Evolutionary conservation across 768 basidiomycete species (phyloP).

Genomic region (Thelephora ganbajun): DNA sequence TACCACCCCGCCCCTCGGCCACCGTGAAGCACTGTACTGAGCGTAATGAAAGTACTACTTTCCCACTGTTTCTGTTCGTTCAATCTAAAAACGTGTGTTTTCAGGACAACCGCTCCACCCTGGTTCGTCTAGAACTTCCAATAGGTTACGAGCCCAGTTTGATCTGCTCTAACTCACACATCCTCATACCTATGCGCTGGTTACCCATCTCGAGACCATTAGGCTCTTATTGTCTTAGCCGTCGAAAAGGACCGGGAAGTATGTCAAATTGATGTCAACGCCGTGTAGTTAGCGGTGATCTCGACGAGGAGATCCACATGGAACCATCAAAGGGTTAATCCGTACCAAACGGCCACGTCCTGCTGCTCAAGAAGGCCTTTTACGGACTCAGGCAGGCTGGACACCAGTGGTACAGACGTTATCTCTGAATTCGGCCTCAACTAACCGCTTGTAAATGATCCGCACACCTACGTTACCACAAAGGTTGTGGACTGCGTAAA

Average conservation of each 20-base stretch:
- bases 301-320: constrained; percentile 18
- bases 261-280: constrained; percentile 14
- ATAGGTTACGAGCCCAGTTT: no score
- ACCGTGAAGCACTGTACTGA: constrained; percentile 30
- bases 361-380: constrained; percentile 13
- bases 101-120: no score
- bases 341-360: constrained; percentile 5
- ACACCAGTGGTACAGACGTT: constrained; percentile 13
- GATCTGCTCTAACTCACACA: no score
- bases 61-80: no score
- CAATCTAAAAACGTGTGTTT: no score
- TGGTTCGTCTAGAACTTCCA: no score
- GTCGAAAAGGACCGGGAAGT: constrained; percentile 11
- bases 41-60: no score
- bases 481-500: no score
- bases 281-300: constrained; percentile 12
- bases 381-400: constrained; percentile 21
- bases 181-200: no score
- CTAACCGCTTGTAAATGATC: background rate
- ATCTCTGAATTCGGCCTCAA: constrained; percentile 13
- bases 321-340: constrained; percentile 14
- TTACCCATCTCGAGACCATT: no score
- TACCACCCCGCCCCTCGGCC: constrained; percentile 35
- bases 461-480: no score
- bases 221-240: no score